Base-by-base conservation (phyloP, 176 grass and related monocot species). In the Microstegium vimineum region DNA sequence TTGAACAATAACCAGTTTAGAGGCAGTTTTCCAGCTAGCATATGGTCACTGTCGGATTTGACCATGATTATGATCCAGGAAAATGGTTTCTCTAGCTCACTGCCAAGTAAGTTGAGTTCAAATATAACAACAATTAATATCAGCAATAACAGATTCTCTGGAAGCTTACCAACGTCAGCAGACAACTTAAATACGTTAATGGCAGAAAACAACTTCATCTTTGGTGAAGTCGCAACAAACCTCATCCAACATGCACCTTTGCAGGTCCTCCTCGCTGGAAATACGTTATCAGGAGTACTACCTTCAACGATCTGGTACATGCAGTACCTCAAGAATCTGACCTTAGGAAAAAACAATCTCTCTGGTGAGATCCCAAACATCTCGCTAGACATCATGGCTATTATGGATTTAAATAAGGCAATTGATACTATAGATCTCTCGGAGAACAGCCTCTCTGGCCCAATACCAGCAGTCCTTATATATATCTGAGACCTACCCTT, bases 331-430 rank as follows among this genome's bases (percentile, higher is more conserved):
- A 69, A 2, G 0, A 18, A 51, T 10, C 74, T 28, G 35, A 90
- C 59, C 84, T 90, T 18, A 87, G 75, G 16, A 69, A 42, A 42
- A 57, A 87, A 90, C 60, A 30, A 32, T 5, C 4, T 87, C 34
- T 66, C 83, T 6, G 83, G 79, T 10, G 32, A 17, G 31, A 84
- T 91, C 27, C 89, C 81, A 37, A 31, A 32, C 23, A 37, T 41
- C 49, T 6, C 18, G 1, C 17, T 2, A 52, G 49, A 52, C 0
- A 52, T 3, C 46, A 3, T 51, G 35, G 6, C 1, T 10, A 43
- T 87, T 17, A 69, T 74, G 33, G 0, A 22, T 37, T 65, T 43
- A 28, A 18, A 16, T 14, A 40, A 9, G 17, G 22, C 4, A 32
- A 37, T 78, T 12, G 54, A 27, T 6, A 82, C 40, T 7, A 38